Evolutionary conservation across 2,329 filamentous ascomycete species (phyloP).

Genomic region (Colletotrichum sp.): DNA sequence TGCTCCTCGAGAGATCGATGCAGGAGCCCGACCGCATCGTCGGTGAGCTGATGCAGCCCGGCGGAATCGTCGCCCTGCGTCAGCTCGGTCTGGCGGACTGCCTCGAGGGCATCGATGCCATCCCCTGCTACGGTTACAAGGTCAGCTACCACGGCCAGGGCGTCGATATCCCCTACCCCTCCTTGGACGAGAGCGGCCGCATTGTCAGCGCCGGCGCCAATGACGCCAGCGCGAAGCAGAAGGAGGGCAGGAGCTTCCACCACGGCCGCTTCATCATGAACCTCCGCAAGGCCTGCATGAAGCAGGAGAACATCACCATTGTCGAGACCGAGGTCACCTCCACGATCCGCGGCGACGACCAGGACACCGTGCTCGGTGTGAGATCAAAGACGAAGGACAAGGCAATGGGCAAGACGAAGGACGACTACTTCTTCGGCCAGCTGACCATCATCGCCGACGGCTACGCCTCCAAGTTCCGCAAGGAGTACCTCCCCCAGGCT

Average conservation of each 20-base stretch:
- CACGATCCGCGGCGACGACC: slow-evolving; percentile 73
- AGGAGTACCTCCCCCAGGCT: slow-evolving; percentile 70
- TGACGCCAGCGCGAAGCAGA: slow-evolving; percentile 23
- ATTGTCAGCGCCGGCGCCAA: slow-evolving; percentile 11
- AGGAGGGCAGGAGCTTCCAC: slow-evolving; percentile 85
- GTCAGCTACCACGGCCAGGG: slow-evolving; percentile 80
- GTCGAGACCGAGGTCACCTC: slow-evolving; percentile 87
- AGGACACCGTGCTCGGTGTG: slow-evolving; percentile 81
- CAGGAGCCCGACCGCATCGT: slow-evolving; percentile 96
- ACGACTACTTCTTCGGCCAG: slow-evolving; percentile 85
- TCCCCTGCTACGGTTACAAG: slow-evolving; percentile 85
- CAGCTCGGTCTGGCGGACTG: slow-evolving; percentile 82
- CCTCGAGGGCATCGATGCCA: slow-evolving; percentile 86
- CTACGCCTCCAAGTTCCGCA: slow-evolving; percentile 90
- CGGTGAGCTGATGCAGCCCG: slow-evolving; percentile 92
- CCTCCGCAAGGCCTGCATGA: slow-evolving; percentile 75
- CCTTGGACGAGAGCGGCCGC: slow-evolving; percentile 52
- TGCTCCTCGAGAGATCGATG: slow-evolving; percentile 87
- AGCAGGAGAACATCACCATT: slow-evolving; percentile 83
- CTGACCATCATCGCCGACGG: slow-evolving; percentile 92
- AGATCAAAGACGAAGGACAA: slow-evolving; percentile 71
- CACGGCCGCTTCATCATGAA: slow-evolving; percentile 92
- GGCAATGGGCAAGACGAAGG: slow-evolving; percentile 57
- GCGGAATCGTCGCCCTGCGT: slow-evolving; percentile 81
- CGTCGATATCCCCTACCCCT: slow-evolving; percentile 81